A percentile compares a stretch with the other conserved stretches of the same genome.
These are phyloP conservation scores for Obelidium mucronatum DNA, from an alignment of 192 early-diverging fungal species.

Conservation along the genomic window DNA sequence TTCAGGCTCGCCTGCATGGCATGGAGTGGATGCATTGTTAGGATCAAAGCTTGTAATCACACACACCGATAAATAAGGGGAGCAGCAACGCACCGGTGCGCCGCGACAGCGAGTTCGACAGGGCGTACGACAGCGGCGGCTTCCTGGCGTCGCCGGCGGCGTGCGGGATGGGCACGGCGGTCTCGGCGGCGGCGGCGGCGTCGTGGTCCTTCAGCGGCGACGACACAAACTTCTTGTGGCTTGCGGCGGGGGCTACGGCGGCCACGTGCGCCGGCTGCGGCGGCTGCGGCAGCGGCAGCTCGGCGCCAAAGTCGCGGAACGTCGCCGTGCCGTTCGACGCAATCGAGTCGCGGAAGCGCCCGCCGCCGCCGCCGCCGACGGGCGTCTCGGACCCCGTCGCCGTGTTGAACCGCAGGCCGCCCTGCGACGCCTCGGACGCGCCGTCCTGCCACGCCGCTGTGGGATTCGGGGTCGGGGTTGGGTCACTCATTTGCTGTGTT, in stretches of 20 bases:
- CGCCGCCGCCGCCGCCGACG: neutral
- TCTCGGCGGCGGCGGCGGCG: neutral
- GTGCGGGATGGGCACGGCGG: neutral
- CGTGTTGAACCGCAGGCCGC: constrained; percentile 9
- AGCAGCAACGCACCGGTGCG: too few relatives aligned
- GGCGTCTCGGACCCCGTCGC: too few relatives aligned
- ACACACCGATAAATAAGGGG: neutral
- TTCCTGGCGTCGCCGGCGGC: neutral
- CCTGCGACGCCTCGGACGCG: neutral
- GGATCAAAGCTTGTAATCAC: constrained; percentile 25
- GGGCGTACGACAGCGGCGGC: neutral
- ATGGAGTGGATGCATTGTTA: neutral
- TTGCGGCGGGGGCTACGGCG: neutral
- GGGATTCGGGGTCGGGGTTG: neutral
- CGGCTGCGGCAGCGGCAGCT: too few relatives aligned
- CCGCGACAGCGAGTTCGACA: neutral
- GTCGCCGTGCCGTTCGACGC: neutral
- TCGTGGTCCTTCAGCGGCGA: constrained; percentile 16
- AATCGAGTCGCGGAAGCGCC: neutral
- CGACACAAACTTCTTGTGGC: constrained; percentile 20
- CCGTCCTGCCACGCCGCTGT: constrained; percentile 25
- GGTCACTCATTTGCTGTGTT: too few relatives aligned
- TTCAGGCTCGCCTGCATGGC: constrained; percentile 3
- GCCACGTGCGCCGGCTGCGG: neutral
- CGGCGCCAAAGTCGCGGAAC: neutral